Evolutionary conservation across 139 green algal species (phyloP).

Genomic region (Marvania coccoides): DNA sequence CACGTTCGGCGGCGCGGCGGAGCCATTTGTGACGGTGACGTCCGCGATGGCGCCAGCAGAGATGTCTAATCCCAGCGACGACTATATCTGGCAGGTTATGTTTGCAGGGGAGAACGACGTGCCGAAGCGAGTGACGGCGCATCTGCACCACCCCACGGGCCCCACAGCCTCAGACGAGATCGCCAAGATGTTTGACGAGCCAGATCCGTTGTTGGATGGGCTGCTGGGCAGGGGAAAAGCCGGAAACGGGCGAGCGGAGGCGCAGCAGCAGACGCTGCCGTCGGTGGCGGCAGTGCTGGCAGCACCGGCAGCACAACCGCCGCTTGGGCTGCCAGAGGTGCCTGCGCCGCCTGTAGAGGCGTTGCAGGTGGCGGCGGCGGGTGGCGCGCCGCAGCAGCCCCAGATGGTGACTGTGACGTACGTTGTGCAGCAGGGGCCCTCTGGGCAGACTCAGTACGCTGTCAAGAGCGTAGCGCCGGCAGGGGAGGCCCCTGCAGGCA

Average conservation of each 20-base stretch:
- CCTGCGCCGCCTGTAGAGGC: not conserved
- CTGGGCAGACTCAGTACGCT: not conserved
- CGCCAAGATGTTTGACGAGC: conserved; percentile 2
- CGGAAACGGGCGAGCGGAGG: not conserved
- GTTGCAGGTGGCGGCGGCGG: not conserved
- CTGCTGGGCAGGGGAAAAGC: not conserved
- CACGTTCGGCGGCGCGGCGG: not conserved
- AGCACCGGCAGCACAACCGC: not conserved
- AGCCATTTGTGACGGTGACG: conserved; percentile 24
- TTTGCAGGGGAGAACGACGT: conserved; percentile 39
- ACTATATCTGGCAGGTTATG: conserved; percentile 40
- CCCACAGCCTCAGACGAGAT: too few species aligned
- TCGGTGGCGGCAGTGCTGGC: not conserved
- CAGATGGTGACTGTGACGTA: conserved; percentile 9
- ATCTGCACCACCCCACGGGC: not conserved
- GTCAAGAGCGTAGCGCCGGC: conserved; percentile 8
- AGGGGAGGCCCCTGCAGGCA: not conserved
- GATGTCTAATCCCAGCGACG: conserved; percentile 21
- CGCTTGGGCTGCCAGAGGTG: not conserved
- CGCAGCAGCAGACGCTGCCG: not conserved
- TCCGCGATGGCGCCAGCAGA: conserved; percentile 24
- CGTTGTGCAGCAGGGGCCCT: not conserved
- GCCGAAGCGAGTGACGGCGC: conserved; percentile 30
- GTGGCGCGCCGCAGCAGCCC: too few species aligned
- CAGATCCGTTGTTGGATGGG: conserved; percentile 7